Evolutionary conservation across 345 rosid genomes (phyloP), one percentile per base, ranked within the genome.

Genomic region (Arabis hirsuta): DNA sequence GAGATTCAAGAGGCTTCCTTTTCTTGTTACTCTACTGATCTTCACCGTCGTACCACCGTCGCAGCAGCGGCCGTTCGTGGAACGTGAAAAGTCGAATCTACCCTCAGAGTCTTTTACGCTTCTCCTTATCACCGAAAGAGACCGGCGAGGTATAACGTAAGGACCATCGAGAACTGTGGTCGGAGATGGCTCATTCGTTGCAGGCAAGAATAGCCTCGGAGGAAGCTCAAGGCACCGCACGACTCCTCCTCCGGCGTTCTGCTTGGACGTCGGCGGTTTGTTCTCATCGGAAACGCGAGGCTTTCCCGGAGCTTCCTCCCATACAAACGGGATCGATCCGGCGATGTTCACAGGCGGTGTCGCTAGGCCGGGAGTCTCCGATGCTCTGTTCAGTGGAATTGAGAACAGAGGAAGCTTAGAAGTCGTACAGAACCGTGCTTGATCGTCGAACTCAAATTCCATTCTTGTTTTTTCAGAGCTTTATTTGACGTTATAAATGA

Each of bases 231-330:
- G 73, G 34, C 85, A 81, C 64, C 87, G 63, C 1, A 64, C 81
- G 4, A 63, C 45, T 69, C 73, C 67, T 81, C 73, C 74, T 70
- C 56, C 64, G 6, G 1, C 12, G 36, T 29, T 48, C 19, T 16
- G 61, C 13, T 57, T 73, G 8, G 66, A 38, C n/a, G 7, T 4
- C 5, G 44, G 59, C 6, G 80, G 64, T 48, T 77, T 74, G 8
- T 42, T 24, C 20, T 69, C 71, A 41, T 57, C 67, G 26, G 66
- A 69, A 8, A 73, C 77, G 26, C 90, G 84, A 5, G 98, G 98
- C 86, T 79, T 86, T 11, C 98, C 97, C 0, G 96, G 98, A 12
- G 83, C 95, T 76, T 90, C 97, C 73, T 91, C 98, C 97, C 98
- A 94, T 73, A 77, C 65, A 76, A 94, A 94, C 0, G 97, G 98